Conservation (phyloP, 306 rosid species). For the Cercis canadensis region DNA sequence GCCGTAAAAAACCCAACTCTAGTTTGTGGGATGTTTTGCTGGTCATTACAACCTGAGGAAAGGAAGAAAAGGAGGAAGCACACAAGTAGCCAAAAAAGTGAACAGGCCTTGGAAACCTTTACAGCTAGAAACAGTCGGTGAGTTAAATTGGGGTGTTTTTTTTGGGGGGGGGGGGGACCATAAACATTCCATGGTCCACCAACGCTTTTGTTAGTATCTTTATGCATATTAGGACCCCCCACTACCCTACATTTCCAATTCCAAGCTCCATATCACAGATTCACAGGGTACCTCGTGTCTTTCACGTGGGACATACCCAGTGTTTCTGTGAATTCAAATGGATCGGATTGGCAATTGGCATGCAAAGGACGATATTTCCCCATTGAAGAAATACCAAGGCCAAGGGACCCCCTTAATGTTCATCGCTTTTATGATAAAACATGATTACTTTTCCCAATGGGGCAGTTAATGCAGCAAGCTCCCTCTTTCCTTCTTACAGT, state of each 20-base stretch:
- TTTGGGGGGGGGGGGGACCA: slow-evolving; percentile 27
- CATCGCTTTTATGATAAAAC: slow-evolving; percentile 24
- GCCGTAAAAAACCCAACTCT: too few species aligned
- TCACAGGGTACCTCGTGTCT: slow-evolving; percentile 10
- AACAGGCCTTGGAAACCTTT: slow-evolving; percentile 32
- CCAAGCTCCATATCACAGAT: neutral
- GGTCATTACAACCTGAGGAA: slow-evolving; percentile 14
- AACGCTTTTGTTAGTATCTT: neutral
- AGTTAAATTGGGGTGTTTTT: neutral
- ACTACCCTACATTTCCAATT: neutral
- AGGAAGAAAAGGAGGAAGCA: slow-evolving; percentile 10
- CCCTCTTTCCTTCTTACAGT: neutral
- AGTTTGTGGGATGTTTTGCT: too few species aligned
- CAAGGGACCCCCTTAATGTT: slow-evolving; percentile 5
- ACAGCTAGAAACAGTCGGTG: slow-evolving; percentile 35
- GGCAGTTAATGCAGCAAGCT: slow-evolving; percentile 22
- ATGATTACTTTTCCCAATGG: slow-evolving; percentile 19
- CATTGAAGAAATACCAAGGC: too few species aligned
- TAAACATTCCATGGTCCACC: slow-evolving; percentile 30
- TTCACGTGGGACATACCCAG: slow-evolving; percentile 25
- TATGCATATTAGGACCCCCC: neutral
- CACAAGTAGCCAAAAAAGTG: slow-evolving; percentile 31
- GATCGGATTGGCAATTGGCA: too few species aligned
- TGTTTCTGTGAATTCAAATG: neutral
- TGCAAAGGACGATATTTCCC: too few species aligned